These are phyloP conservation scores for Scheffersomyces ergatensis DNA, from an alignment of 805 yeast genomes.

Conservation along the genomic window DNA sequence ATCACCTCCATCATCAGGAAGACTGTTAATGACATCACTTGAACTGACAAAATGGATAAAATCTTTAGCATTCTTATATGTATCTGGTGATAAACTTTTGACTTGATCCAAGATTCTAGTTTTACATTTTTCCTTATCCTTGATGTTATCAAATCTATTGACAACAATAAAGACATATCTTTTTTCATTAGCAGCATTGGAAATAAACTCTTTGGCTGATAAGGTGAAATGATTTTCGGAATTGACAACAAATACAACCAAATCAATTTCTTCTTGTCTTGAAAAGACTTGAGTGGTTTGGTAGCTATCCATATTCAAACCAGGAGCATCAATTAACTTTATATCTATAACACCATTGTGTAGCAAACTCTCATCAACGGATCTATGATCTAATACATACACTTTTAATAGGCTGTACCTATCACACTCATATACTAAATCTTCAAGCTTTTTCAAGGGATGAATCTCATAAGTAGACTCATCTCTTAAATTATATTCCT, in stretches of 20 bases:
- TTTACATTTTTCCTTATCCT: constrained; percentile 77
- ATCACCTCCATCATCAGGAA: constrained; percentile 35
- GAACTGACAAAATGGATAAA: constrained; percentile 92
- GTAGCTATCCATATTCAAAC: constrained; percentile 86
- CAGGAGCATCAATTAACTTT: constrained; percentile 94
- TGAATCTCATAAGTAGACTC: constrained; percentile 63
- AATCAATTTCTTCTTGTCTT: constrained; percentile 94
- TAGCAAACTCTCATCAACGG: constrained; percentile 65
- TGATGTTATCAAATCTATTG: constrained; percentile 84
- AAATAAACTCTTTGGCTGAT: constrained; percentile 90
- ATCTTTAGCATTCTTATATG: constrained; percentile 82
- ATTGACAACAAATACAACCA: constrained; percentile 92
- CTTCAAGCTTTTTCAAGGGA: constrained; percentile 55
- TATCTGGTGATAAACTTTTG: constrained; percentile 81
- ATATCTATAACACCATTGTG: constrained; percentile 92
- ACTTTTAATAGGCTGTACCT: constrained; percentile 71
- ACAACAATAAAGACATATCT: constrained; percentile 91
- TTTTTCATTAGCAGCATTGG: constrained; percentile 88
- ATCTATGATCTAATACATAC: constrained; percentile 75
- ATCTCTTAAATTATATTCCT: constrained; percentile 50
- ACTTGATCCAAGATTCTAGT: constrained; percentile 80
- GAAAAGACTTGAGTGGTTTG: constrained; percentile 95
- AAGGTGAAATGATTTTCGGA: constrained; percentile 95
- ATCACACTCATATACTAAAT: constrained; percentile 73
- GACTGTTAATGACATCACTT: constrained; percentile 38